phyloP scores from a whole-genome alignment of 1,139 yeast species.

The Eremothecium gossypii region DNA sequence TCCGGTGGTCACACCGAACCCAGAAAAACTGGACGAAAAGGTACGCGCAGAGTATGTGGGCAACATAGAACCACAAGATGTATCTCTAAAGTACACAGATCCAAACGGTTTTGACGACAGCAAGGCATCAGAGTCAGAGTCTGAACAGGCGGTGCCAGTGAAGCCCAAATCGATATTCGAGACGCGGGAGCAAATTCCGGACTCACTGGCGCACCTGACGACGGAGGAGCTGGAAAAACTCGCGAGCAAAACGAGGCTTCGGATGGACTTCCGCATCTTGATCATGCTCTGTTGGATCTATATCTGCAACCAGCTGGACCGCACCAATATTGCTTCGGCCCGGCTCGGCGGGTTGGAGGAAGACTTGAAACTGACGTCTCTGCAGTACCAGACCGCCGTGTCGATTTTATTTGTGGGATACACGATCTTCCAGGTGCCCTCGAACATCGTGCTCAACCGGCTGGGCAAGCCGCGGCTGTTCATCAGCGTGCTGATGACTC shows the following conservation, averaged over 20 bases:
- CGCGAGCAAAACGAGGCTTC: conserved; percentile 32
- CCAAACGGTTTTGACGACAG: too few species aligned
- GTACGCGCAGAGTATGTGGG: too few species aligned
- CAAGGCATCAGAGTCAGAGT: too few species aligned
- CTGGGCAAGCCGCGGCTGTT: conserved; percentile 33
- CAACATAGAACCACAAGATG: too few species aligned
- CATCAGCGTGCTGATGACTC: conserved; percentile 29
- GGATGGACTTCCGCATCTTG: conserved; percentile 37
- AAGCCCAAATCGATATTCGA: conserved; percentile 6
- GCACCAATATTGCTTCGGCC: conserved; percentile 44
- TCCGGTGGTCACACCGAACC: too few species aligned
- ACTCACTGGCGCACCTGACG: conserved; percentile 11
- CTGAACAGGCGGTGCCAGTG: conserved; percentile 1
- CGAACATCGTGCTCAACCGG: conserved; percentile 29
- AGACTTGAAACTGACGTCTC: conserved; percentile 27
- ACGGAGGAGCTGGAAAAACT: conserved; percentile 27
- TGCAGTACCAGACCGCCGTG: conserved; percentile 39
- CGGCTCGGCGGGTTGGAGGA: conserved; percentile 39
- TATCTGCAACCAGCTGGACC: conserved; percentile 41
- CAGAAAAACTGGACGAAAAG: too few species aligned
- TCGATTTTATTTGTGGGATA: conserved; percentile 43
- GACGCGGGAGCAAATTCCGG: conserved; percentile 13
- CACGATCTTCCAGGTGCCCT: conserved; percentile 38
- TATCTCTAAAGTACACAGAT: too few species aligned
- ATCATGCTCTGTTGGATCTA: conserved; percentile 42